phyloP scores from a whole-genome alignment of 2,329 filamentous ascomycete species.

The Paecilomyces niveus region DNA sequence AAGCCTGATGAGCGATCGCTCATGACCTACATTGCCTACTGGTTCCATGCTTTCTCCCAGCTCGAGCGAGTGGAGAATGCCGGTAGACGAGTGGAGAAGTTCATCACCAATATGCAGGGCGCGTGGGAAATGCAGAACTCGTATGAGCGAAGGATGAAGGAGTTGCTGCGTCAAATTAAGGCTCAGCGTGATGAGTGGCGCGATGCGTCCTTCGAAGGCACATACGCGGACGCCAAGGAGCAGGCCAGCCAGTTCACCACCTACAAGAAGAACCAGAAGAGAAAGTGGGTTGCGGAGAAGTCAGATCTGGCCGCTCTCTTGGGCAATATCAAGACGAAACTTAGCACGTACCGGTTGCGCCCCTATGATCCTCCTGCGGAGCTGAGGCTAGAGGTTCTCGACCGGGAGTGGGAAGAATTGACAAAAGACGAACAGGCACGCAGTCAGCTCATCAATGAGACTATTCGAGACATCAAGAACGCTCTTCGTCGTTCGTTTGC shows the following conservation, averaged over 20 bases:
- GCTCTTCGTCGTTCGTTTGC: conserved; percentile 85
- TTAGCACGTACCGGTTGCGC: conserved; percentile 85
- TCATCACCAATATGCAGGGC: conserved; percentile 97
- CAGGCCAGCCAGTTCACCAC: conserved; percentile 73
- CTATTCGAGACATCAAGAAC: conserved; percentile 98
- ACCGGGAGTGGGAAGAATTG: conserved; percentile 71
- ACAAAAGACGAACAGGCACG: conserved; percentile 79
- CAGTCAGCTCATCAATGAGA: conserved; percentile 94
- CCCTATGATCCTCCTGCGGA: conserved; percentile 86
- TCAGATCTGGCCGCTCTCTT: conserved; percentile 86
- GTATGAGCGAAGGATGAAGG: conserved; percentile 85
- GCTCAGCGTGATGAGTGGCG: conserved; percentile 71
- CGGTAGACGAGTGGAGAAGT: conserved; percentile 92
- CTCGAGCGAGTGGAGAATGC: conserved; percentile 99
- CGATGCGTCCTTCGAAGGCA: conserved; percentile 76
- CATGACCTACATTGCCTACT: conserved; percentile 99
- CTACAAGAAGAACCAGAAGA: conserved; percentile 89
- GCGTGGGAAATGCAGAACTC: conserved; percentile 99
- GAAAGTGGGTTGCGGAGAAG: conserved; percentile 96
- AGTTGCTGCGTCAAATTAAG: conserved; percentile 66
- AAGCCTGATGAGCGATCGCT: conserved; percentile 93
- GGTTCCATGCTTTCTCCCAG: conserved; percentile 99
- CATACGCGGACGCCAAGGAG: conserved; percentile 83
- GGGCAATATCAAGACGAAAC: conserved; percentile 97
- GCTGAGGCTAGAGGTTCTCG: conserved; percentile 72